A percentile compares a stretch with the other conserved stretches of the same genome.
Evolutionary conservation across 2,329 filamentous ascomycete genomes (phyloP).

Genomic region (Cordyceps javanica): DNA sequence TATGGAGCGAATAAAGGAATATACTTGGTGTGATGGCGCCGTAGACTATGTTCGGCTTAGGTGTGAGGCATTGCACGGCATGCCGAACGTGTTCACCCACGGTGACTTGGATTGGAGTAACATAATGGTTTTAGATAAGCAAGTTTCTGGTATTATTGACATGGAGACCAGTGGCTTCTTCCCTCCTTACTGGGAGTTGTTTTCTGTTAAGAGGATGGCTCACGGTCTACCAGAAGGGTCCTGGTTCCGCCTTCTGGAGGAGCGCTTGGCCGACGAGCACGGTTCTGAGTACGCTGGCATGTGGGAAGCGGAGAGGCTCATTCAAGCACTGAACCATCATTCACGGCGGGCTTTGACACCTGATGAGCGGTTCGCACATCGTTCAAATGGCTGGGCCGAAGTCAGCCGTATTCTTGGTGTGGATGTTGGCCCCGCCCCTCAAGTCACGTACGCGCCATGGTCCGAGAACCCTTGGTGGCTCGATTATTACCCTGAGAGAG

Average conservation of each 20-base stretch:
- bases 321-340: neutral
- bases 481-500: neutral
- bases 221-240: neutral
- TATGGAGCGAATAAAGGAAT: conserved; percentile 2
- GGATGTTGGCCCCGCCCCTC: neutral
- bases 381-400: neutral
- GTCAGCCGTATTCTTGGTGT: neutral
- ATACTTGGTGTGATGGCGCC: neutral
- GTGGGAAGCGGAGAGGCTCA: conserved; percentile 5
- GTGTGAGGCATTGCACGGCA: neutral
- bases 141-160: conserved; percentile 6
- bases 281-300: neutral
- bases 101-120: conserved; percentile 10
- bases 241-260: conserved; percentile 9
- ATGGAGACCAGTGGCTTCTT: conserved; percentile 6
- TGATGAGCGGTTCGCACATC: neutral
- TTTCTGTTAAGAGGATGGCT: conserved; percentile 1
- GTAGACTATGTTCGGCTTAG: neutral
- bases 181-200: conserved; percentile 7
- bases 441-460: neutral
- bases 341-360: neutral
- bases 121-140: conserved; percentile 1
- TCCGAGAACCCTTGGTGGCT: conserved; percentile 3
- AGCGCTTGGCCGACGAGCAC: neutral
- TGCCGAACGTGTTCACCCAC: conserved; percentile 5